Conservation (phyloP, 2,329 filamentous ascomycete species). For the Whalleya microplaca region DNA sequence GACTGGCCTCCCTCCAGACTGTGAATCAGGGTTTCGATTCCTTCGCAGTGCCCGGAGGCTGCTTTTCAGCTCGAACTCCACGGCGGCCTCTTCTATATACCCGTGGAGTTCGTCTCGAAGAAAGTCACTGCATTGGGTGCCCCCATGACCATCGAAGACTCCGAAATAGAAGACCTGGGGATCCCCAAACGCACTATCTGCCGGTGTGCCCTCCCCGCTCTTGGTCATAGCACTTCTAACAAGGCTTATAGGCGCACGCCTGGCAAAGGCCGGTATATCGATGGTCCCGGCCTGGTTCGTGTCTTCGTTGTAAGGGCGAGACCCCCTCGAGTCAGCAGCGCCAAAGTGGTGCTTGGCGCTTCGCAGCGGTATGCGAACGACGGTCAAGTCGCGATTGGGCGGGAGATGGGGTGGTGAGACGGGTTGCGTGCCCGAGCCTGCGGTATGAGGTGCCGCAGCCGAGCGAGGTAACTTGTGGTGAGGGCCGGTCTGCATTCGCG, state of each 20-base stretch:
- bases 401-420: slow-evolving; percentile 64
- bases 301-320: slow-evolving; percentile 89
- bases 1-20: slow-evolving; percentile 12
- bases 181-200: slow-evolving; percentile 80
- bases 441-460: slow-evolving; percentile 78
- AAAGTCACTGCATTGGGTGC: slow-evolving; percentile 85
- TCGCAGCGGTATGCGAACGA: slow-evolving; percentile 90
- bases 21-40: slow-evolving; percentile 13
- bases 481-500: slow-evolving; percentile 62
- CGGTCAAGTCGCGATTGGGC: slow-evolving; percentile 76
- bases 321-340: slow-evolving; percentile 76
- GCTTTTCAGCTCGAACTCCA: slow-evolving; percentile 76
- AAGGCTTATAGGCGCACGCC: slow-evolving; percentile 71
- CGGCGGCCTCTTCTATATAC: slow-evolving; percentile 83
- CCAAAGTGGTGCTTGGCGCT: slow-evolving; percentile 98
- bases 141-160: slow-evolving; percentile 95
- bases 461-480: slow-evolving; percentile 87
- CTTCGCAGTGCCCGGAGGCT: slow-evolving; percentile 61
- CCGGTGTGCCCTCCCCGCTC: slow-evolving; percentile 65
- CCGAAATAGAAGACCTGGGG: slow-evolving; percentile 98
- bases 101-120: slow-evolving; percentile 81
- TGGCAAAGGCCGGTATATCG: slow-evolving; percentile 90
- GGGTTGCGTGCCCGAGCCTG: slow-evolving; percentile 56
- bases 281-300: slow-evolving; percentile 93
- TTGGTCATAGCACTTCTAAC: slow-evolving; percentile 50